phyloP scores from a whole-genome alignment of 192 early-diverging fungal species.

The Coemansia sp. region DNA sequence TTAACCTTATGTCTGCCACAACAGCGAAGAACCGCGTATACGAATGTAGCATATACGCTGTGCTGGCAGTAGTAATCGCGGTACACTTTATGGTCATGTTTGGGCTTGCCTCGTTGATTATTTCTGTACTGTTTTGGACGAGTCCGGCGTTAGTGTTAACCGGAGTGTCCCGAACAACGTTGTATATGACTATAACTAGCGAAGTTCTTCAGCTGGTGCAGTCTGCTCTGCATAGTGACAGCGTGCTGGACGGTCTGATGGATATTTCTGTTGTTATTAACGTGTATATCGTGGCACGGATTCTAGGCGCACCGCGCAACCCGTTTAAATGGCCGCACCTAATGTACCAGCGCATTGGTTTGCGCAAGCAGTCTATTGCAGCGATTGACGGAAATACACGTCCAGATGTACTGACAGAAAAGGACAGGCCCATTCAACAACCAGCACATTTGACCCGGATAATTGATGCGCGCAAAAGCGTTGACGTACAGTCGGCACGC shows the following conservation, averaged over 20 bases:
- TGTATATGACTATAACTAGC: constrained; percentile 3
- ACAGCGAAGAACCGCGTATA: not conserved
- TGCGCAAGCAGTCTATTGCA: not conserved
- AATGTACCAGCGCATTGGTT: not conserved
- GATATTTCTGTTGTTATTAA: not conserved
- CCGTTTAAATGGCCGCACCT: not conserved
- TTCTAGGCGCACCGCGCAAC: not conserved
- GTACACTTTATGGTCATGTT: not conserved
- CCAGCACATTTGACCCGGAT: not conserved
- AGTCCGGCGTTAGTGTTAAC: constrained; percentile 6
- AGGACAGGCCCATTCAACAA: not conserved
- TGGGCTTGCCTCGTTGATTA: not conserved
- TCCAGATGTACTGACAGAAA: not conserved
- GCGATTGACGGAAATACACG: not conserved
- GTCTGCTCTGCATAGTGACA: not conserved
- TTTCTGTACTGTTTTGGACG: constrained; percentile 1
- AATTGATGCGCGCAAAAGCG: not conserved
- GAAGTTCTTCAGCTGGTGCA: not conserved
- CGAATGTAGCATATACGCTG: not conserved
- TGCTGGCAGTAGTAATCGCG: not conserved
- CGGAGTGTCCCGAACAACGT: constrained; percentile 14
- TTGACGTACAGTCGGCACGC: not conserved
- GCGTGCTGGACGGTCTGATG: not conserved
- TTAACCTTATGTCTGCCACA: not conserved
- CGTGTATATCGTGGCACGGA: constrained; percentile 9